Evolutionary conservation across 2,329 filamentous ascomycete species (phyloP).

Genomic region (Fusarium sp.): DNA sequence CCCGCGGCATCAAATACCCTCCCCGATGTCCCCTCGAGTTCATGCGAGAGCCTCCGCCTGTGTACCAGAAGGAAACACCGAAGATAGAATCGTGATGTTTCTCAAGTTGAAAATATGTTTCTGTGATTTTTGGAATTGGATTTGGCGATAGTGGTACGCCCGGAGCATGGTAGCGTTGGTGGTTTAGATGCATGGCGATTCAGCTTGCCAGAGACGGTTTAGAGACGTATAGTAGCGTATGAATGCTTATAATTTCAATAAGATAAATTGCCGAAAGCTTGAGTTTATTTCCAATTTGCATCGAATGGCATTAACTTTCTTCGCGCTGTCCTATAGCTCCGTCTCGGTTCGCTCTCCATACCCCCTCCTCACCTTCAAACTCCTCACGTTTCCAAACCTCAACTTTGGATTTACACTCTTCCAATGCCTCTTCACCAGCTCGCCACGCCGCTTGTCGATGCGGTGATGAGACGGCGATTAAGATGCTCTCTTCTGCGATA

Average conservation of each 20-base stretch:
- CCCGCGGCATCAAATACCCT: slow-evolving; percentile 45
- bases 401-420: slow-evolving; percentile 85
- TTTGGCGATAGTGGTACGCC: slow-evolving; percentile 9
- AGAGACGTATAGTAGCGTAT: slow-evolving; percentile 10
- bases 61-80: slow-evolving; percentile 47
- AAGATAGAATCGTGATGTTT: slow-evolving; percentile 9
- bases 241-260: slow-evolving; percentile 9
- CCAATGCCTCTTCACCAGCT: slow-evolving; percentile 89
- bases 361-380: slow-evolving; percentile 80
- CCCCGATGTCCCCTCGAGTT: slow-evolving; percentile 55
- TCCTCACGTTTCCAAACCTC: slow-evolving; percentile 97
- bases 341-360: slow-evolving; percentile 91
- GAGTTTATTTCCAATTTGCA: not conserved
- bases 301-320: slow-evolving; percentile 13
- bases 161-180: slow-evolving; percentile 14
- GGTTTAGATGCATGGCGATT: slow-evolving; percentile 4
- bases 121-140: slow-evolving; percentile 14
- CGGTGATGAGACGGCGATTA: slow-evolving; percentile 85
- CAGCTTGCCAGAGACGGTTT: not conserved
- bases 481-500: slow-evolving; percentile 91
- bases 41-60: slow-evolving; percentile 53
- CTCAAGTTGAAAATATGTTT: not conserved
- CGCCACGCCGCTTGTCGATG: slow-evolving; percentile 88
- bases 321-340: slow-evolving; percentile 68
- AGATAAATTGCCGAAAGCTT: not conserved